Conservation (phyloP, 2,329 filamentous ascomycete species). For the Sclerotiophoma versabilis region DNA sequence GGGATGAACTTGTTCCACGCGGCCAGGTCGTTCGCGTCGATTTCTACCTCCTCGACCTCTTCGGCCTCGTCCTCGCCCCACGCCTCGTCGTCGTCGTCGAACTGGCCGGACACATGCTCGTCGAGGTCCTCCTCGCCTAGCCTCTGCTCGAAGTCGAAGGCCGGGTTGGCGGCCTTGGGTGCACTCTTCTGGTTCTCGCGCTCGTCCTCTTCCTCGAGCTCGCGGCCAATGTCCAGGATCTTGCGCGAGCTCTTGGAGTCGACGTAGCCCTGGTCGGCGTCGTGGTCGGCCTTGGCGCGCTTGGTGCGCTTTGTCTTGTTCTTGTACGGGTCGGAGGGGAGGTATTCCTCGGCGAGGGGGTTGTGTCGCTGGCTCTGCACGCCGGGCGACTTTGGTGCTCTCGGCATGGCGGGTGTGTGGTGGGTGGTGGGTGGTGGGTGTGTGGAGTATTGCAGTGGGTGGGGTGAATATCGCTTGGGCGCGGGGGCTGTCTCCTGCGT, state of each 20-base stretch:
- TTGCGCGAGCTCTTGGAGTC: slow-evolving; percentile 87
- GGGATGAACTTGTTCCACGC: slow-evolving; percentile 91
- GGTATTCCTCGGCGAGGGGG: slow-evolving; percentile 89
- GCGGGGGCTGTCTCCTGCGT: too few species aligned
- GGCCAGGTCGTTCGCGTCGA: slow-evolving; percentile 87
- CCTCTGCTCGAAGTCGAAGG: slow-evolving; percentile 82
- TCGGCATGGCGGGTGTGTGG: slow-evolving; percentile 70
- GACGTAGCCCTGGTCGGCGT: slow-evolving; percentile 74
- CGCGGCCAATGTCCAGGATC: slow-evolving; percentile 88
- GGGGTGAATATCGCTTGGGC: not conserved
- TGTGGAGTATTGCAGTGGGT: not conserved
- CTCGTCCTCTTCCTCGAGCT: slow-evolving; percentile 83
- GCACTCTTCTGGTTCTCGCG: slow-evolving; percentile 55
- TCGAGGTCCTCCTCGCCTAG: slow-evolving; percentile 61
- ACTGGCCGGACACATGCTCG: slow-evolving; percentile 59
- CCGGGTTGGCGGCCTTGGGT: slow-evolving; percentile 61
- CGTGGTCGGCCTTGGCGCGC: slow-evolving; percentile 59
- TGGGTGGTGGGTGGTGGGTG: not conserved
- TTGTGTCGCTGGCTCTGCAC: slow-evolving; percentile 77
- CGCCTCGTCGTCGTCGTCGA: slow-evolving; percentile 62
- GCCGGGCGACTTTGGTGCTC: slow-evolving; percentile 67
- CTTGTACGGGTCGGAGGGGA: slow-evolving; percentile 73
- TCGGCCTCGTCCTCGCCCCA: slow-evolving; percentile 86
- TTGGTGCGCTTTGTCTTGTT: slow-evolving; percentile 73
- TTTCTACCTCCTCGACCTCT: slow-evolving; percentile 73